Conservation (phyloP, 192 early-diverging fungal species). For the Pilobolus umbonatus region DNA sequence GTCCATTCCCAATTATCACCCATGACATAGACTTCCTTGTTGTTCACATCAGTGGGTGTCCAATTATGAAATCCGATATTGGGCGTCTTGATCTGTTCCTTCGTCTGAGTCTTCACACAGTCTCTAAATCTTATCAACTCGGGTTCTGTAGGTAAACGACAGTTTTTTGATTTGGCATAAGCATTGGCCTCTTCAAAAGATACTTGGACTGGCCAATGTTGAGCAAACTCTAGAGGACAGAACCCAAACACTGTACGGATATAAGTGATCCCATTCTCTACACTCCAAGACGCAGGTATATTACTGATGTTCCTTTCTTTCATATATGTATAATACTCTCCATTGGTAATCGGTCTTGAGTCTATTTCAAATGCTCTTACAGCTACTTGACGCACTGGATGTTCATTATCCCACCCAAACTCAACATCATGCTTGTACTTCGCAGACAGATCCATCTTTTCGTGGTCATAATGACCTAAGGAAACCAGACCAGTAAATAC, state of each 20-base stretch:
- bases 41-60: slow-evolving; percentile 49
- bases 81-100: slow-evolving; percentile 34
- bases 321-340: slow-evolving; percentile 66
- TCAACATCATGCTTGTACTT: slow-evolving; percentile 6
- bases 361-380: slow-evolving; percentile 59
- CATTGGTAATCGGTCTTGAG: slow-evolving; percentile 74
- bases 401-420: slow-evolving; percentile 94
- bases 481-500: slow-evolving; percentile 16
- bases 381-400: slow-evolving; percentile 39
- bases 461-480: slow-evolving; percentile 64
- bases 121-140: slow-evolving; percentile 53
- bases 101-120: slow-evolving; percentile 20
- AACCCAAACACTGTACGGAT: slow-evolving; percentile 69
- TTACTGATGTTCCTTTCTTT: slow-evolving; percentile 11
- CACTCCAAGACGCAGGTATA: slow-evolving; percentile 55
- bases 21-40: slow-evolving; percentile 35
- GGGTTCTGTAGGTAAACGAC: slow-evolving; percentile 71
- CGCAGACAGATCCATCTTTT: slow-evolving; percentile 17
- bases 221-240: slow-evolving; percentile 43
- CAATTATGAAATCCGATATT: slow-evolving; percentile 70
- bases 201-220: slow-evolving; percentile 69
- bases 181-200: slow-evolving; percentile 62
- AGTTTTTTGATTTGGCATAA: slow-evolving; percentile 58
- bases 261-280: slow-evolving; percentile 14
- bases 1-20: slow-evolving; percentile 86